A percentile compares a stretch with the other conserved stretches of the same genome.
These are phyloP conservation scores for Salmacisia buchloeana DNA, from an alignment of 1,284 basidiomycete species.

Conservation along the genomic window DNA sequence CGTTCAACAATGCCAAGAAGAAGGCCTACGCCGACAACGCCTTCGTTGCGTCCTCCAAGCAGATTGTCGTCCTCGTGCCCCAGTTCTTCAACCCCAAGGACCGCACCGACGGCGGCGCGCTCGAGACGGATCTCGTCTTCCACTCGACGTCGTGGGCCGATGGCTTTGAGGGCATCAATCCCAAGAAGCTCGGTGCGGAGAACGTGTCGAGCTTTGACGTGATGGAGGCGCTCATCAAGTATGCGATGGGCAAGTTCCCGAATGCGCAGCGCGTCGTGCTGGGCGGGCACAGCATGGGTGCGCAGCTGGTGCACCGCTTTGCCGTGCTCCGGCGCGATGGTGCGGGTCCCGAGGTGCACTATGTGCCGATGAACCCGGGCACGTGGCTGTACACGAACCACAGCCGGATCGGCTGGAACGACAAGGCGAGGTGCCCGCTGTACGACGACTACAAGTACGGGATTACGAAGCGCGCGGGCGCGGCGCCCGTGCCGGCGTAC, in stretches of 20 bases:
- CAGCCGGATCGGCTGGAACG: background rate
- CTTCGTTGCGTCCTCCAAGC: background rate
- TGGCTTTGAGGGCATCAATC: background rate
- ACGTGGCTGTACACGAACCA: conserved; percentile 6
- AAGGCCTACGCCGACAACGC: conserved; percentile 5
- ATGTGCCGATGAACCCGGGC: background rate
- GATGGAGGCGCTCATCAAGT: background rate
- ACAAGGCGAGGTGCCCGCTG: background rate
- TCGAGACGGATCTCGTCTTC: conserved; percentile 8
- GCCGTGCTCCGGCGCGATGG: background rate
- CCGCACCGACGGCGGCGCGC: background rate
- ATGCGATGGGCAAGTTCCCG: background rate
- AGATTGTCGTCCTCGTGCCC: conserved; percentile 1
- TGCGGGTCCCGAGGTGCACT: background rate
- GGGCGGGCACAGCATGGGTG: conserved; percentile 5
- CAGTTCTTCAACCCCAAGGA: conserved; percentile 4
- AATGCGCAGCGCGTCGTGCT: conserved; percentile 9
- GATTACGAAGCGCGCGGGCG: background rate
- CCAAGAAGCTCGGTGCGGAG: conserved; percentile 3
- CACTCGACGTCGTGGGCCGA: background rate
- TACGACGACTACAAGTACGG: conserved; percentile 6
- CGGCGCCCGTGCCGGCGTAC: background rate
- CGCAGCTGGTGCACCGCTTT: conserved; percentile 7
- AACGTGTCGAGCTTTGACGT: background rate
- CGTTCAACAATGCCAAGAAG: conserved; percentile 3